Percentiles rank a stretch among this genome's conserved stretches.
Conservation (phyloP, 345 rosid species). For the Ailanthus altissimus region DNA sequence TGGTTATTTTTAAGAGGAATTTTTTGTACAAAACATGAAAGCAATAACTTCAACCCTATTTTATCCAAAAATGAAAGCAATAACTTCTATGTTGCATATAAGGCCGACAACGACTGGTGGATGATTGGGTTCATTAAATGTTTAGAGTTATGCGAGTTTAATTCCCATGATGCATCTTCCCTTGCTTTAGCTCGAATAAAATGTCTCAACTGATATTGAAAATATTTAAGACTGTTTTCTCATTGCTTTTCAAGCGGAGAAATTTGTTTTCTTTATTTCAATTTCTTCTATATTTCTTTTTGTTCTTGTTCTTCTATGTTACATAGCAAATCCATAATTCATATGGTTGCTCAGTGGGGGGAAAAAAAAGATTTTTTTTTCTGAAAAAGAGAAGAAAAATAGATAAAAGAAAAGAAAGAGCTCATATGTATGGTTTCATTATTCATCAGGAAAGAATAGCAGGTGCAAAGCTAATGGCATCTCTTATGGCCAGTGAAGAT, state of each 20-base stretch:
- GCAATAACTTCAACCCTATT: background rate
- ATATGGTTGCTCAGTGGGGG: background rate
- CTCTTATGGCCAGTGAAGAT: conserved; percentile 88
- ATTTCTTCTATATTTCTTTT: background rate
- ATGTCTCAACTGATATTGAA: background rate
- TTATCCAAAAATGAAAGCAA: background rate
- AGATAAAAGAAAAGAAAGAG: no score
- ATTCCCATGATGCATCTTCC: background rate
- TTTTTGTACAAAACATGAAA: background rate
- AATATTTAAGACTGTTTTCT: background rate
- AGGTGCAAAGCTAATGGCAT: conserved; percentile 78
- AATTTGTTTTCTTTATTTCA: background rate
- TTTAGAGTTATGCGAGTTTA: background rate
- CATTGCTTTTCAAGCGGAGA: background rate
- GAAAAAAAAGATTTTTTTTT: no score
- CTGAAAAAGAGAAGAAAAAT: background rate
- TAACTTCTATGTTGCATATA: no score
- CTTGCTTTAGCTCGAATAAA: background rate
- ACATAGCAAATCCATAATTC: background rate
- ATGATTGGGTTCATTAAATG: background rate
- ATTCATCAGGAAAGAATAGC: conserved; percentile 74
- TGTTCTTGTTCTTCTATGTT: background rate
- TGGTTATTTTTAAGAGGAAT: background rate
- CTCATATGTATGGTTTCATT: background rate
- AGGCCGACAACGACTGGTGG: background rate